Evolutionary conservation across 192 early-diverging fungal species (phyloP), one percentile per base, ranked within the genome.

Genomic region (Chytriomyces sp.): DNA sequence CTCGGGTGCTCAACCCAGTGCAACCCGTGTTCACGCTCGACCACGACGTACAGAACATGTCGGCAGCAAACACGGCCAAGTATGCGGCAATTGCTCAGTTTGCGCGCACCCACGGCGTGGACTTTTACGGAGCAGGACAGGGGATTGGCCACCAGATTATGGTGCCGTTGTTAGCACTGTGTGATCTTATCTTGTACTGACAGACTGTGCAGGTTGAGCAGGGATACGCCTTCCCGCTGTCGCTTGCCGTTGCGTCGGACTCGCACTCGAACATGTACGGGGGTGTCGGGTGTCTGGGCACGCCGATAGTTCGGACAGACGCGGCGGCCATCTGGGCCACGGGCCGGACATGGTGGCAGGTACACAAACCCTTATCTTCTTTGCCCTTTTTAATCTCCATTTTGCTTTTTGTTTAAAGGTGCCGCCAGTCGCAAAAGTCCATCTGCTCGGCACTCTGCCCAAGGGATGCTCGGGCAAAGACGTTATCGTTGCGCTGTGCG

Each of bases 181-280:
- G 35, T 35, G 35, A 35, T 35, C 35, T 35, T 35, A 35, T 35
- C 35, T 35, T 35, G 2, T 35, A 35, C 35, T 35, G 35, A 35
- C 35, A 2, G 35, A 35, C 35, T 35, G 35, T 35, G 0, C 35
- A 35, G 35, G 35, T 35, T 35, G 97, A 99, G 82, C 95, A 98
- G 82, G 97, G 96, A 28, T 97, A 97, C 75, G 95, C 95, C 3
- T 96, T 96, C 81, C 97, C 97, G 2, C 84, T 90, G 65, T 92
- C 96, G 9, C 89, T 99, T 85, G 94, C 94, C 24, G 96, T 99
- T 5, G 97, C 96, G 1, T 97, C 95, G 1, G 97, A 99, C 82
- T 99, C 97, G 7, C 97, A 99, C 79, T 98, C 97, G 5, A 99
- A 99, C 85, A 99, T 98, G 95, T 99, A 99, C 82, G 97, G 97